Conservation (phyloP, 2,329 filamentous ascomycete genomes). For the Hypoxylon sp. region DNA sequence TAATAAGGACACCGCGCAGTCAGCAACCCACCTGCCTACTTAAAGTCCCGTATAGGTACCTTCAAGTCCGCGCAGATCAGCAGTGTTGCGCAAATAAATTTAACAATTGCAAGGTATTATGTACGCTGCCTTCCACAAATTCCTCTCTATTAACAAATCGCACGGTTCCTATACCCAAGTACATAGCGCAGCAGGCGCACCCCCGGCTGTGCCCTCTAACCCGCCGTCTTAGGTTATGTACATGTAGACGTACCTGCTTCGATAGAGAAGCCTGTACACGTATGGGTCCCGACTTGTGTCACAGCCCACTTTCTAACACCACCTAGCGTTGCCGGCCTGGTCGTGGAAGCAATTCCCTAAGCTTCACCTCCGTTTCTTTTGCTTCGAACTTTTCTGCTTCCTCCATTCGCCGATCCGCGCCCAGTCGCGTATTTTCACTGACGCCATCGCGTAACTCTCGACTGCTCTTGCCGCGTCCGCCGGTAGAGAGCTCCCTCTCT, state of each 20-base stretch:
- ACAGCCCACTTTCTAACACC: conserved; percentile 42
- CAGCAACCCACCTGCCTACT: conserved; percentile 3
- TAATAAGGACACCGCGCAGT: conserved; percentile 15
- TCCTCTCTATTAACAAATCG: background rate
- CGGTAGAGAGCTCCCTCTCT: conserved; percentile 25
- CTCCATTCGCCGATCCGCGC: conserved; percentile 33
- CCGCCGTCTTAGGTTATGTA: conserved; percentile 15
- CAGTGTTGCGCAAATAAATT: background rate
- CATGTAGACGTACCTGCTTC: conserved; percentile 28
- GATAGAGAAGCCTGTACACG: conserved; percentile 37
- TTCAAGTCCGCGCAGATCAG: background rate
- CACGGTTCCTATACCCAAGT: conserved; percentile 4
- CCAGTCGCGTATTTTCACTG: conserved; percentile 33
- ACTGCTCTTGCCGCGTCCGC: conserved; percentile 24
- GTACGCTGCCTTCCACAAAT: background rate
- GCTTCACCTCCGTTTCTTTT: conserved; percentile 37
- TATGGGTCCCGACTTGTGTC: conserved; percentile 35
- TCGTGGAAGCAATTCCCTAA: conserved; percentile 45
- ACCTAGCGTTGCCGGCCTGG: conserved; percentile 35
- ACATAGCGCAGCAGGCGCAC: background rate
- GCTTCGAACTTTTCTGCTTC: conserved; percentile 14
- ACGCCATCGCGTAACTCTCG: conserved; percentile 17
- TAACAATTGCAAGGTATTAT: background rate
- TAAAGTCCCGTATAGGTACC: conserved; percentile 7
- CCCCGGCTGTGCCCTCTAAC: conserved; percentile 15